Evolutionary conservation across 2,329 filamentous ascomycete species (phyloP).

Genomic region (Aspergillus caelatus): DNA sequence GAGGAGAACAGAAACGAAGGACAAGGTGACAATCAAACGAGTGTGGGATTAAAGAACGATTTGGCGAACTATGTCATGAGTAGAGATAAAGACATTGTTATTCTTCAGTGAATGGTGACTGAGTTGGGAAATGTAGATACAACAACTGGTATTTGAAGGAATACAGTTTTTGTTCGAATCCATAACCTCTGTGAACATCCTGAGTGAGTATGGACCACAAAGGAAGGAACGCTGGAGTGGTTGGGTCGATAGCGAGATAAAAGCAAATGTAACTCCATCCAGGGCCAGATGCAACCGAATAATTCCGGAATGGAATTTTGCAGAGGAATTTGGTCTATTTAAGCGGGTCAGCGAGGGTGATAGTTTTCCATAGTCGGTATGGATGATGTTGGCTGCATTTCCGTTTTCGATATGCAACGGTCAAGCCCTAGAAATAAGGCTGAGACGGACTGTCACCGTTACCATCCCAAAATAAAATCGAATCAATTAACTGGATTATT

Average conservation of each 20-base stretch:
- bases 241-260: not conserved
- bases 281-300: conserved; percentile 13
- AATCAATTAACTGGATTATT: not conserved
- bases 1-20: conserved; percentile 4
- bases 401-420: conserved; percentile 23
- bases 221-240: conserved; percentile 17
- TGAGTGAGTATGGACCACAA: not conserved
- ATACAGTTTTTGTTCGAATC: not conserved
- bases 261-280: conserved; percentile 3
- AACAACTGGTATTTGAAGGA: not conserved
- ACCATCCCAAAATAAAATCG: not conserved
- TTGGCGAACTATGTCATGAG: conserved; percentile 18
- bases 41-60: conserved; percentile 19
- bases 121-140: conserved; percentile 4
- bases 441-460: conserved; percentile 14
- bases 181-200: not conserved
- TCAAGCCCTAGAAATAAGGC: not conserved
- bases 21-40: conserved; percentile 13
- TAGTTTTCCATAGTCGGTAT: conserved; percentile 1
- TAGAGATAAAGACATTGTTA: conserved; percentile 8
- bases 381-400: conserved; percentile 17
- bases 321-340: not conserved
- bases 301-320: conserved; percentile 6
- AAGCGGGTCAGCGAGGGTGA: not conserved
- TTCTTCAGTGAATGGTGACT: not conserved